Conservation (phyloP, 305 asterid species). For the Galium porrigens region DNA sequence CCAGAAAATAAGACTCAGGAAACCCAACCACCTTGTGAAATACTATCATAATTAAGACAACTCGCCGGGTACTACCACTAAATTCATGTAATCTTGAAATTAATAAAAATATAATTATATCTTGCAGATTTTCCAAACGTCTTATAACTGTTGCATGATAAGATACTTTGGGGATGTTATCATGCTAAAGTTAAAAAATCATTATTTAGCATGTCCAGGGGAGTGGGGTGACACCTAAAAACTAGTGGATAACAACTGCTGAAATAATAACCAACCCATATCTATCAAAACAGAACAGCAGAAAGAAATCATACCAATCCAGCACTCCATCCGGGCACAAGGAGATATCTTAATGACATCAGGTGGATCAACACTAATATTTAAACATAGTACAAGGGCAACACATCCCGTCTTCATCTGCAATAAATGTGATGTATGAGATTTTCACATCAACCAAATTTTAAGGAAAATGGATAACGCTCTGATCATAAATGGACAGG, state of each 20-base stretch:
- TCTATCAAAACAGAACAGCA: constrained; percentile 13
- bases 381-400: constrained; percentile 88
- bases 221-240: neutral
- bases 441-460: neutral
- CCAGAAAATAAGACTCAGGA: no score
- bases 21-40: no score
- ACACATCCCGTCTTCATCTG: constrained; percentile 99
- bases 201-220: no score
- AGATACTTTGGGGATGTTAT: no score
- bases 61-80: no score
- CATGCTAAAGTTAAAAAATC: no score
- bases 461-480: neutral
- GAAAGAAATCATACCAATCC: constrained; percentile 59
- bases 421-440: constrained; percentile 22
- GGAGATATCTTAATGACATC: constrained; percentile 98
- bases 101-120: no score
- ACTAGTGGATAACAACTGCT: neutral
- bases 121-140: no score
- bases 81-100: no score
- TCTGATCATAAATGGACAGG: neutral
- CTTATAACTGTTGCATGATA: no score
- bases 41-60: no score
- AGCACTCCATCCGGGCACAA: constrained; percentile 98
- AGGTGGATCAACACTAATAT: constrained; percentile 94
- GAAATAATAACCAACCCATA: neutral